These are phyloP conservation scores for Moniliophthora roreri DNA, from an alignment of 1,284 basidiomycete species.

Conservation along the genomic window DNA sequence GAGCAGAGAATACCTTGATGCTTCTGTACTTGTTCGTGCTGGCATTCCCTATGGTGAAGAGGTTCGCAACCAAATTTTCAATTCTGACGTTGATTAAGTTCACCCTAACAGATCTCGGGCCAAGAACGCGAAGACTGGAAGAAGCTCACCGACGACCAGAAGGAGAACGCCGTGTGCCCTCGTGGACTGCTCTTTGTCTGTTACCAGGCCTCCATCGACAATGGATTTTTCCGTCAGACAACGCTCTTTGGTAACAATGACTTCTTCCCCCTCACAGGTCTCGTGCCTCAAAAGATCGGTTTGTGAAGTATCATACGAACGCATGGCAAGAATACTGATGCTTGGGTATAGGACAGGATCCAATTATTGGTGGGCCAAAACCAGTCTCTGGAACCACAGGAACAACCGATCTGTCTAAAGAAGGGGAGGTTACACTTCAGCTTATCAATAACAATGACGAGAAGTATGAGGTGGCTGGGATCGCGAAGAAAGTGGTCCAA, in stretches of 20 bases:
- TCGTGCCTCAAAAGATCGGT: constrained; percentile 18
- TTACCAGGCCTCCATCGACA: constrained; percentile 28
- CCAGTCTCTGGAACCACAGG: background rate
- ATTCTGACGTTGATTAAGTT: background rate
- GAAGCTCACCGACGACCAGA: background rate
- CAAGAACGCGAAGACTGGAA: background rate
- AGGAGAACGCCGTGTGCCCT: background rate
- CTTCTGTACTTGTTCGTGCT: constrained; percentile 21
- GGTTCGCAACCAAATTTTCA: constrained; percentile 16
- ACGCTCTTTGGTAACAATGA: constrained; percentile 22
- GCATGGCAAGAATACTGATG: background rate
- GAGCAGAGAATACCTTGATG: constrained; percentile 19
- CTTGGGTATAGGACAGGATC: constrained; percentile 21
- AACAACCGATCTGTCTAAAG: background rate
- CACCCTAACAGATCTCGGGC: background rate
- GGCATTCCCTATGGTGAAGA: constrained; percentile 31
- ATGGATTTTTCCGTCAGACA: constrained; percentile 28
- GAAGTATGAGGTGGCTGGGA: background rate
- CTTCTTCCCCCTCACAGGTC: constrained; percentile 21
- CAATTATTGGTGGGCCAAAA: constrained; percentile 15
- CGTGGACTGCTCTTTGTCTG: constrained; percentile 29
- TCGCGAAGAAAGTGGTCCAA: background rate
- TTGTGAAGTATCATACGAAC: background rate
- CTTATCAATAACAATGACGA: background rate
- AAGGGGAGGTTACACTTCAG: background rate